Evolutionary conservation across 352 stramenopile genomes (phyloP), one percentile per base, ranked within the genome.

Genomic region (Blastocystis sp.): DNA sequence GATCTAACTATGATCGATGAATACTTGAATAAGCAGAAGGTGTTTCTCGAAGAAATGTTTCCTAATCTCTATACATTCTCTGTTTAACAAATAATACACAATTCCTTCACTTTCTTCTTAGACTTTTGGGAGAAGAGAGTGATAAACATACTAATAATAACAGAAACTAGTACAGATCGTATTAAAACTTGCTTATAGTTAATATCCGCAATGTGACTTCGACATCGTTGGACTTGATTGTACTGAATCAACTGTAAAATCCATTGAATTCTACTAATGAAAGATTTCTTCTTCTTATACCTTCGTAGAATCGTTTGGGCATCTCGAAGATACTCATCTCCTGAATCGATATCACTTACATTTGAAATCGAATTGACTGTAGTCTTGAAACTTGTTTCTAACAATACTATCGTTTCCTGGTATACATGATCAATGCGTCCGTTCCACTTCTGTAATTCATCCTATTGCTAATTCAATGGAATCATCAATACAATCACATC

Each of bases 41-140:
- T 37, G 0, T 83, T 83, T 51, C 52, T 83, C 5, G 58, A 37
- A 7, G 42, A 37, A 42, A 66, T 83, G 51, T 83, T 66, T 66
- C 71, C 71, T 4, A 42, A 49, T n/a, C 14, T 83, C 7, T 67
- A 67, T 29, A 67, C 7, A 43, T 83, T 16, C 21, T 42, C n/a
- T 83, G 16, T 5, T 63, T 65, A 65, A 37, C 42, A 83, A 49
- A 11, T 5, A 29, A 6, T 14, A 16, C 63, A 51, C 43, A 65
- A 52, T 43, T 83, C 42, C 49, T 83, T 83, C 71, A 65, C 29
- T 42, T 83, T 83, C 71, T 83, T 83, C n/a, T 42, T 66, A 4
- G 49, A 52, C 39, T 66, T 83, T 43, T 65, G 46, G 14, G n/a
- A 67, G 12, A n/a, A 27, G 12, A 27, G 37, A 19, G 52, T 21